phyloP scores from a whole-genome alignment of 805 yeast species.

The Ogataea degrootiae region DNA sequence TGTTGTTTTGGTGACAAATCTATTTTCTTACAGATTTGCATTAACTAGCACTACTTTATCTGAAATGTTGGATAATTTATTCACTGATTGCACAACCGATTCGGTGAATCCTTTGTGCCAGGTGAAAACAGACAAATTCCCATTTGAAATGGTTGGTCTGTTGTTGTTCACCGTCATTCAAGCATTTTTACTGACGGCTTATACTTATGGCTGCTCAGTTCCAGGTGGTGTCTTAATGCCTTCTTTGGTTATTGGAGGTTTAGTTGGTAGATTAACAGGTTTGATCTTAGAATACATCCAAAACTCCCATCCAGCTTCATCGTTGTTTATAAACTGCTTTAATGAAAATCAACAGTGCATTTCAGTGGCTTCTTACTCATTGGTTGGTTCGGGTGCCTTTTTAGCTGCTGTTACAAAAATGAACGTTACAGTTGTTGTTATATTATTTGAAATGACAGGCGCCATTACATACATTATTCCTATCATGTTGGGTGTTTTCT shows the following conservation, averaged over 20 bases:
- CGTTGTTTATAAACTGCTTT: slow-evolving; percentile 36
- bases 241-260: slow-evolving; percentile 57
- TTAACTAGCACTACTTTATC: slow-evolving; percentile 52
- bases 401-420: slow-evolving; percentile 77
- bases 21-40: slow-evolving; percentile 50
- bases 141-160: slow-evolving; percentile 28
- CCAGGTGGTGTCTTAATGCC: slow-evolving; percentile 71
- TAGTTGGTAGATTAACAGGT: slow-evolving; percentile 54
- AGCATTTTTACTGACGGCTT: slow-evolving; percentile 59
- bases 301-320: slow-evolving; percentile 29
- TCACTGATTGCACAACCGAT: slow-evolving; percentile 54
- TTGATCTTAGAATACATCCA: slow-evolving; percentile 47
- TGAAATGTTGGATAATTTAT: slow-evolving; percentile 54
- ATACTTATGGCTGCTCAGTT: slow-evolving; percentile 62
- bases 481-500: slow-evolving; percentile 77
- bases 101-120: slow-evolving; percentile 24
- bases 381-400: slow-evolving; percentile 83
- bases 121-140: slow-evolving; percentile 27
- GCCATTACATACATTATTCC: slow-evolving; percentile 82
- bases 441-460: slow-evolving; percentile 80
- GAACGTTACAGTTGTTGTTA: slow-evolving; percentile 75
- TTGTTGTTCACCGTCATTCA: slow-evolving; percentile 38
- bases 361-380: slow-evolving; percentile 84
- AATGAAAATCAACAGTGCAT: slow-evolving; percentile 45
- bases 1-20: slow-evolving; percentile 46